These are phyloP conservation scores for Ogataea zsoltii DNA, from an alignment of 805 yeast genomes.

Conservation along the genomic window DNA sequence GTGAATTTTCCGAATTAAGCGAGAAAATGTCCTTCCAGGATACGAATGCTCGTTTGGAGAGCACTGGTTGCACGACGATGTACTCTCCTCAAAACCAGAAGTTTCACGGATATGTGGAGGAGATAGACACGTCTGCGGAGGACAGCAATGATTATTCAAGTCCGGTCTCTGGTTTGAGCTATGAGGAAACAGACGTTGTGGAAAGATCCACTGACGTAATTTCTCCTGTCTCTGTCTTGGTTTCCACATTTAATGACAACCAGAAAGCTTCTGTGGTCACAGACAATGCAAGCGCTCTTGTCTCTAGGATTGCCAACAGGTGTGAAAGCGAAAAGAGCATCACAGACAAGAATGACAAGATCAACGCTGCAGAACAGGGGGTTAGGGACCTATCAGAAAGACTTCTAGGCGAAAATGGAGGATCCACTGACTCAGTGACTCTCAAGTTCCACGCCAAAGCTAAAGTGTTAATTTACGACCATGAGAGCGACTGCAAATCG, in stretches of 20 bases:
- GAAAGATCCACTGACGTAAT: conserved; percentile 8
- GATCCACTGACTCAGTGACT: conserved; percentile 2
- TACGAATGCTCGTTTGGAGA: conserved; percentile 5
- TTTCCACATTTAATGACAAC: conserved; percentile 5
- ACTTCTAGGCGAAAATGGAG: conserved; percentile 10
- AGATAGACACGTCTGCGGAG: background rate
- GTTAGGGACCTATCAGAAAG: background rate
- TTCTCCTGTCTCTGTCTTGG: conserved; percentile 10
- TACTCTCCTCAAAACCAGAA: conserved; percentile 8
- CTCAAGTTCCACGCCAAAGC: conserved; percentile 27
- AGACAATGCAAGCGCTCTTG: background rate
- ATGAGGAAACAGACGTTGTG: conserved; percentile 11
- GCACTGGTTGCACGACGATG: conserved; percentile 14
- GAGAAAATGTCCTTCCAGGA: conserved; percentile 4
- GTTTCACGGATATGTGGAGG: background rate
- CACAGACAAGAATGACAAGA: background rate
- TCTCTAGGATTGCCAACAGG: background rate
- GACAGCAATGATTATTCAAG: background rate
- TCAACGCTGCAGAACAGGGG: background rate
- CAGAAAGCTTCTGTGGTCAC: background rate
- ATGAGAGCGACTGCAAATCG: conserved; percentile 24
- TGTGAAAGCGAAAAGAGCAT: background rate
- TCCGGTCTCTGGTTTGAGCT: conserved; percentile 10
- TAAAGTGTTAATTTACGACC: conserved; percentile 23
- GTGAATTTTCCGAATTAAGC: conserved; percentile 4